A percentile compares a stretch with the other conserved stretches of the same genome.
Evolutionary conservation across 768 basidiomycete species (phyloP).

Genomic region (Vishniacozyma victoriae): DNA sequence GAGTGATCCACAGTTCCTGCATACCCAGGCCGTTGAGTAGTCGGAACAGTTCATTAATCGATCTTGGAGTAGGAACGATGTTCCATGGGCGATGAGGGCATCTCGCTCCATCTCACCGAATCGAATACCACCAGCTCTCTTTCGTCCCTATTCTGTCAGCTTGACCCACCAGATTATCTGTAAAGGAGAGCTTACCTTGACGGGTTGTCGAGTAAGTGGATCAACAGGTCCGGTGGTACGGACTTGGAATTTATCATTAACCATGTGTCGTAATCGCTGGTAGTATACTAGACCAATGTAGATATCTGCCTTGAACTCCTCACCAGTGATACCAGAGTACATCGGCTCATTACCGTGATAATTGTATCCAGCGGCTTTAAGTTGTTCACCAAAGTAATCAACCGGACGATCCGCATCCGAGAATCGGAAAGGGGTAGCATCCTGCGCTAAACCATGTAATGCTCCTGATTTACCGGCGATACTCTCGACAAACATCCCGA

Average conservation of each 20-base stretch:
- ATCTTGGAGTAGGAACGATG: slow-evolving; percentile 96
- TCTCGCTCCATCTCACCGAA: slow-evolving; percentile 99
- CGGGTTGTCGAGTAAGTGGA: slow-evolving; percentile 88
- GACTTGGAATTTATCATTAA: slow-evolving; percentile 98
- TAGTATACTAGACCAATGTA: slow-evolving; percentile 98
- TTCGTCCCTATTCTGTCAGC: slow-evolving; percentile 65
- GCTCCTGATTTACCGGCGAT: slow-evolving; percentile 99
- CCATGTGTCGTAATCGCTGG: slow-evolving; percentile 98
- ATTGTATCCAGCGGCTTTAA: slow-evolving; percentile 89
- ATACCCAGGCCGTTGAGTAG: slow-evolving; percentile 99
- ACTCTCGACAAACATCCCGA: slow-evolving; percentile 99
- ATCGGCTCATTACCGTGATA: slow-evolving; percentile 99
- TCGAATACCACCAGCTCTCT: slow-evolving; percentile 96
- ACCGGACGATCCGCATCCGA: slow-evolving; percentile 95
- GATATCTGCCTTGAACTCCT: slow-evolving; percentile 98
- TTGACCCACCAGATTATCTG: not conserved
- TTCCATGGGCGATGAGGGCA: slow-evolving; percentile 95
- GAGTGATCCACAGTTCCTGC: slow-evolving; percentile 88
- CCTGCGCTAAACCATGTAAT: slow-evolving; percentile 96
- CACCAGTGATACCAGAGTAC: slow-evolving; percentile 98
- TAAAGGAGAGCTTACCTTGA: slow-evolving; percentile 61
- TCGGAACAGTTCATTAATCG: slow-evolving; percentile 99
- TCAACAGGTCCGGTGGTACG: slow-evolving; percentile 97
- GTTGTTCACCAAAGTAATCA: slow-evolving; percentile 94
- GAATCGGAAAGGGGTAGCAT: slow-evolving; percentile 93